Evolutionary conservation across 2,329 filamentous ascomycete genomes (phyloP).

Genomic region (Coniella lustricola): DNA sequence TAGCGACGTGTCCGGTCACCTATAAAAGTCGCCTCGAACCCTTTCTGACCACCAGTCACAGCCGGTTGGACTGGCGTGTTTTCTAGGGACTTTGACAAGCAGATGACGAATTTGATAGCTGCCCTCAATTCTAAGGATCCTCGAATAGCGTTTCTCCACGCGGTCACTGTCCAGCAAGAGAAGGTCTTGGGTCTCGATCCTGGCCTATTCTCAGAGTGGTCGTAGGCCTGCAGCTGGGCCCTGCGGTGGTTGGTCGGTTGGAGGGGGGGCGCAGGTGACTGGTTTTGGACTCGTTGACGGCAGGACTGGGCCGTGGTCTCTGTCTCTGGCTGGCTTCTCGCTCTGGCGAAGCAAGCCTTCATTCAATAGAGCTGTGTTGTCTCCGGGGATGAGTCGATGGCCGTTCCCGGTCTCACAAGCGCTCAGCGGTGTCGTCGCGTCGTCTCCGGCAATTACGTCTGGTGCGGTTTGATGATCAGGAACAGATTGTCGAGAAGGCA

Average conservation of each 20-base stretch:
- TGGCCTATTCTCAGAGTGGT: no score
- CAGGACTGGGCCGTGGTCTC: no score
- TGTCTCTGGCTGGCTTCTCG: no score
- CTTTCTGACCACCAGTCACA: not conserved
- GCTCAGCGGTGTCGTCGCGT: not conserved
- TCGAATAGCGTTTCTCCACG: conserved; percentile 11
- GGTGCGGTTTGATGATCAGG: not conserved
- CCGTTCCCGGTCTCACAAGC: no score
- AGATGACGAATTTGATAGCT: not conserved
- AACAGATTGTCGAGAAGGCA: not conserved
- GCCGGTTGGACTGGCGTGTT: not conserved
- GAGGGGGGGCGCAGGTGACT: no score
- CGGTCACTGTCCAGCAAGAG: conserved; percentile 6
- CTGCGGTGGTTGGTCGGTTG: no score
- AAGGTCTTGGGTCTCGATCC: no score
- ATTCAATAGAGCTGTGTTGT: no score
- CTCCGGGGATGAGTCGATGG: no score
- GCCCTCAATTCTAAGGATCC: conserved; percentile 5
- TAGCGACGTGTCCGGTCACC: conserved; percentile 4
- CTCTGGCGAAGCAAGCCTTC: no score
- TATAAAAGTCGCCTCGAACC: conserved; percentile 16
- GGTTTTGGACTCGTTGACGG: no score
- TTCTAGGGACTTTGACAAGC: not conserved
- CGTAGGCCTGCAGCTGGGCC: no score
- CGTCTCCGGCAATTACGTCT: not conserved